A percentile compares a stretch with the other conserved stretches of the same genome.
These are phyloP conservation scores for Tanacetum coccineum DNA, from an alignment of 129 eudicot genomes.

Conservation along the genomic window DNA sequence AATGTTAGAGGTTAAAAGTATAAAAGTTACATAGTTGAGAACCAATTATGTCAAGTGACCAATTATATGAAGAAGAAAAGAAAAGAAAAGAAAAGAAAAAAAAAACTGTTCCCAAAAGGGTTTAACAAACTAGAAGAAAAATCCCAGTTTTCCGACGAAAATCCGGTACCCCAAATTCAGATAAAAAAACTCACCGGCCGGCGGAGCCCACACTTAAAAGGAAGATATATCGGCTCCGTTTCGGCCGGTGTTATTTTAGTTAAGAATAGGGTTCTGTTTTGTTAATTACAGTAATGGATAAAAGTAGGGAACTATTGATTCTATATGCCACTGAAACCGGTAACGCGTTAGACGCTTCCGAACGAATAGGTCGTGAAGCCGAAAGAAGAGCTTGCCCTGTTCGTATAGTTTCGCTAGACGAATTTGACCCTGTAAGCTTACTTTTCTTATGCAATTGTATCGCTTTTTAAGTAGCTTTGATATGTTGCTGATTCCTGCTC, in stretches of 20 bases:
- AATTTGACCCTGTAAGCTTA: constrained; percentile 58
- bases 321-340: constrained; percentile 80
- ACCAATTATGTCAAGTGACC: background rate
- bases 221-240: background rate
- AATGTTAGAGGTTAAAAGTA: background rate
- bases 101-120: no score
- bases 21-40: background rate
- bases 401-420: constrained; percentile 57
- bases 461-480: no score
- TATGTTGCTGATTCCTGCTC: no score
- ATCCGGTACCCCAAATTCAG: background rate
- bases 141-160: no score
- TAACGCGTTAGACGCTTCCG: constrained; percentile 87
- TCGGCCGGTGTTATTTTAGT: background rate
- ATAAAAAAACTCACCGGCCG: background rate
- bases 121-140: no score
- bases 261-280: background rate
- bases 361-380: constrained; percentile 81
- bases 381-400: constrained; percentile 73
- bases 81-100: no score
- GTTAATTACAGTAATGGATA: constrained; percentile 10
- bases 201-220: background rate
- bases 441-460: background rate
- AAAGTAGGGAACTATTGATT: constrained; percentile 36
- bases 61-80: background rate